These are phyloP conservation scores for Bidens hawaiensis DNA, from an alignment of 140 eudicot genomes.

Conservation along the genomic window DNA sequence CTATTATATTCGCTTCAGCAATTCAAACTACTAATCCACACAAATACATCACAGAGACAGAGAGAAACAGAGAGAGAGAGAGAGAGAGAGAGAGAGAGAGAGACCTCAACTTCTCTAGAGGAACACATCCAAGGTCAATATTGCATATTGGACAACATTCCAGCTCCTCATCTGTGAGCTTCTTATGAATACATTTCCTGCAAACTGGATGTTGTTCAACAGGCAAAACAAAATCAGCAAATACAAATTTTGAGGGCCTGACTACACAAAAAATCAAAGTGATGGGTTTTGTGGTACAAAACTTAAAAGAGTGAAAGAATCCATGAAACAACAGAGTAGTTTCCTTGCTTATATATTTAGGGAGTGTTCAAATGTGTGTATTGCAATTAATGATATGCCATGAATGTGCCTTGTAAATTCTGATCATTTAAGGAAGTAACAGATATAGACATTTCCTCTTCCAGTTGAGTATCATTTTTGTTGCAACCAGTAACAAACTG, in stretches of 20 bases:
- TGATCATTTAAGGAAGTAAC: not conserved
- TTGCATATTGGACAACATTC: conserved; percentile 90
- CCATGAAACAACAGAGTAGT: conserved; percentile 8
- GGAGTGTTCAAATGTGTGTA: not conserved
- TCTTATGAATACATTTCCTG: conserved; percentile 82
- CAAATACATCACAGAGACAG: not conserved
- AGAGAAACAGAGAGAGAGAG: conserved; percentile 26
- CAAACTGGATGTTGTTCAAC: conserved; percentile 50
- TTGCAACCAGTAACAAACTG: not conserved
- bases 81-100: conserved; percentile 21
- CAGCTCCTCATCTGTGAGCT: conserved; percentile 72
- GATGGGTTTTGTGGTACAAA: not conserved
- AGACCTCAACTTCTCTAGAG: conserved; percentile 82
- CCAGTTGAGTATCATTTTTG: not conserved
- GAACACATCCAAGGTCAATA: conserved; percentile 64
- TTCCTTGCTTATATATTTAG: not conserved
- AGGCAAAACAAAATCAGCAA: conserved; percentile 17
- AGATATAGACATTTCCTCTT: not conserved
- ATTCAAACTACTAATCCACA: not conserved
- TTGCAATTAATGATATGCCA: not conserved
- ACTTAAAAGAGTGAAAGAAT: not conserved
- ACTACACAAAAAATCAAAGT: not conserved
- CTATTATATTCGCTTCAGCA: conserved; percentile 8
- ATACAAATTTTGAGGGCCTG: conserved; percentile 1
- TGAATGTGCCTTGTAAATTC: not conserved